Evolutionary conservation across 192 early-diverging fungal genomes (phyloP), one percentile per base, ranked within the genome.

Genomic region (Phlyctochytrium planicorne): DNA sequence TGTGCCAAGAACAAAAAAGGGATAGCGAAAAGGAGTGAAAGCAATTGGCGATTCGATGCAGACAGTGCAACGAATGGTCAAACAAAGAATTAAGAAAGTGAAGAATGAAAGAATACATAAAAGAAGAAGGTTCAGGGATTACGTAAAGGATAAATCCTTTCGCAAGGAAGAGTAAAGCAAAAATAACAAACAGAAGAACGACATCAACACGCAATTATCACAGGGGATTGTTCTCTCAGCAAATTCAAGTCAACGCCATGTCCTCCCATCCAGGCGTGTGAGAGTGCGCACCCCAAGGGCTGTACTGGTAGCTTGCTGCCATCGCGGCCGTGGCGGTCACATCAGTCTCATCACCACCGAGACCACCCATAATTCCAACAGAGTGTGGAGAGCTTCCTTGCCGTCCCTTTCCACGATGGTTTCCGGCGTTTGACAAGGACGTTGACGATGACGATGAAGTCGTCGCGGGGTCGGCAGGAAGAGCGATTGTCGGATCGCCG

Each of bases 291-390:
- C 40, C 40, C 40, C 40, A 47, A 6, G 40, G 40, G 40, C 40
- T 47, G 40, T 47, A 47, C 40, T 47, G 40, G 20, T 47, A 47
- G 40, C 40, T 47, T 47, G 40, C 40, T 14, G 40, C 40, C 40
- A 47, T 47, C 10, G 40, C 40, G 10, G 40, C 40, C 40, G 40
- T 47, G 40, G 40, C 40, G 10, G 40, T 20, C 6, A 47, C 20
- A 20, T 47, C 40, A 20, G 10, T 47, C 20, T 47, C 40, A 6
- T 47, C 40, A 47, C 40, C 40, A 6, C 10, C 40, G n/a, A n/a
- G n/a, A 6, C 10, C 6, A 14, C 40, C 40, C 40, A 47, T 47
- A 20, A 47, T 47, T 47, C 40, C 40, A n/a, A n/a, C n/a, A 20
- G 40, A 47, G 20, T 6, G 10, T 47, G 6, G 10, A 6, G 40